Conservation (phyloP, 495 filamentous ascomycete genomes). For the Astrocystis sublimbata region DNA sequence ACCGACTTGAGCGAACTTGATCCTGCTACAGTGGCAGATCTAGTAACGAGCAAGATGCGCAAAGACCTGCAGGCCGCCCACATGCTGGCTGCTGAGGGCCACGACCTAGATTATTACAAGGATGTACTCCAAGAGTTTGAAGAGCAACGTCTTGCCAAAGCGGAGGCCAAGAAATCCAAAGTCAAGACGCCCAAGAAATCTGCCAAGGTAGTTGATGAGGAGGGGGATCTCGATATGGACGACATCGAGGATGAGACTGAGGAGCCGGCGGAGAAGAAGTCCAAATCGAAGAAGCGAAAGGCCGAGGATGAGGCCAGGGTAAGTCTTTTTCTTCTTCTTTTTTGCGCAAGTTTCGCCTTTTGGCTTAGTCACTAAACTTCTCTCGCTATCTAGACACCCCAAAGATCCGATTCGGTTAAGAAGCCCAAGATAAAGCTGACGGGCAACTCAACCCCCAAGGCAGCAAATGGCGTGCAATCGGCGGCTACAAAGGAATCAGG, state of each 20-base stretch:
- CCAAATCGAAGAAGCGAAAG: slow-evolving; percentile 69
- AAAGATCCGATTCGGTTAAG: slow-evolving; percentile 66
- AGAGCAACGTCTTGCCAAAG: slow-evolving; percentile 59
- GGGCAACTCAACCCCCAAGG: slow-evolving; percentile 53
- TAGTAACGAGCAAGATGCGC: slow-evolving; percentile 68
- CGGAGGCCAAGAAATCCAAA: slow-evolving; percentile 59
- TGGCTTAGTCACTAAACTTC: background rate
- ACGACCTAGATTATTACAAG: slow-evolving; percentile 77
- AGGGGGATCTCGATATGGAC: slow-evolving; percentile 75
- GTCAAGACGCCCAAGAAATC: slow-evolving; percentile 66
- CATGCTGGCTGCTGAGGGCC: slow-evolving; percentile 66
- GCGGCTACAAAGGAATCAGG: slow-evolving; percentile 32
- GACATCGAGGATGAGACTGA: slow-evolving; percentile 55
- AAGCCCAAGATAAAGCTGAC: slow-evolving; percentile 65
- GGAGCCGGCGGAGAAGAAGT: slow-evolving; percentile 57
- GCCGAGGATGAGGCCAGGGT: slow-evolving; percentile 69
- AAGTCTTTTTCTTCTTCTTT: too few species aligned
- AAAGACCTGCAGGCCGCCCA: slow-evolving; percentile 75
- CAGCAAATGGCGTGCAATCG: slow-evolving; percentile 51
- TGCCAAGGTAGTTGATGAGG: slow-evolving; percentile 58
- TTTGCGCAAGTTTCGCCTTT: background rate
- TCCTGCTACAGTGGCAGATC: slow-evolving; percentile 61
- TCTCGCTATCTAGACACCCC: slow-evolving; percentile 59
- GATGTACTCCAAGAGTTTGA: slow-evolving; percentile 66
- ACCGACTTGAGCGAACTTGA: slow-evolving; percentile 73